Evolutionary conservation across 139 green algal species (phyloP), one percentile per base, ranked within the genome.

Genomic region (Eudorina sp.): DNA sequence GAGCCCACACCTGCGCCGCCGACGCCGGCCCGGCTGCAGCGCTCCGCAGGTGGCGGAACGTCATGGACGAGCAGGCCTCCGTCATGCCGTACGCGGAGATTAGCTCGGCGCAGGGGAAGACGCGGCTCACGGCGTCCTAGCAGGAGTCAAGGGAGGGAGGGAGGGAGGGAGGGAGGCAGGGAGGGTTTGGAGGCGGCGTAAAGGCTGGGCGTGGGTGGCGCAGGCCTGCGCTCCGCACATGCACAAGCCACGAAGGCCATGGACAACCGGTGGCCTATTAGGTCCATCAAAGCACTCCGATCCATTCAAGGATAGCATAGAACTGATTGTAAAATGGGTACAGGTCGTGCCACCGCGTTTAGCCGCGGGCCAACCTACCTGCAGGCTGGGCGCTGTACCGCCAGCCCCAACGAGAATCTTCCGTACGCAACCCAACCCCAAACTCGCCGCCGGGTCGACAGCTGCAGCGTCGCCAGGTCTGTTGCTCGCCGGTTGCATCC

Each of bases 81-180:
- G 96, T 98, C 95, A 98, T 98, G 69, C 96, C 97, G 84, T 99
- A 99, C 4, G 97, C 96, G 0, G 90, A 94, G 55, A 88, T 84
- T 25, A 98, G 55, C 3, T 53, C 53, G 9, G 96, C 96, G 8
- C 81, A 46, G 0, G 95, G 96, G 64, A 97, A 95, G 36, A 85
- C 38, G 60, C 55, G 45, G 45, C 31, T 29, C 25, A 87, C 64
- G 23, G 81, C 64, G 6, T 68, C 64, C 81, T 86, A n/a, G n/a
- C n/a, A n/a, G n/a, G n/a, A n/a, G n/a, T n/a, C n/a, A n/a, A n/a
- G n/a, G n/a, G n/a, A n/a, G n/a, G n/a, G n/a, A n/a, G n/a, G n/a
- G n/a, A n/a, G n/a, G n/a, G n/a, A n/a, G n/a, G n/a, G n/a, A n/a
- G n/a, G n/a, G n/a, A n/a, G n/a, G n/a, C n/a, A n/a, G n/a, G n/a